phyloP scores from a whole-genome alignment of 768 basidiomycete species.

The Chalciporus sphaerocephalus region DNA sequence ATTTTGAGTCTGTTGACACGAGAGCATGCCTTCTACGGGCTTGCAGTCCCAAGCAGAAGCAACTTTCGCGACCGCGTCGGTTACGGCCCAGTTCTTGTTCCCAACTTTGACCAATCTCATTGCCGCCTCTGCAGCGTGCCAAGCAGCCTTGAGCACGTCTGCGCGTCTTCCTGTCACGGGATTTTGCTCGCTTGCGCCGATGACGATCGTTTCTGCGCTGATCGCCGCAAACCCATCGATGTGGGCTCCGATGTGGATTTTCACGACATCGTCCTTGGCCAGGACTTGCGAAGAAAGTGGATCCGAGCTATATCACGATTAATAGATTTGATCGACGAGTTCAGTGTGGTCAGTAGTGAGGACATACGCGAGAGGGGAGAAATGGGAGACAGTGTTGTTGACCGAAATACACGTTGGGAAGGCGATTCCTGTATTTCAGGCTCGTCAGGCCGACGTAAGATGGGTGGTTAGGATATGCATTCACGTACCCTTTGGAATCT shows the following conservation, averaged over 20 bases:
- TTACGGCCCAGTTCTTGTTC: constrained; percentile 93
- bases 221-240: constrained; percentile 96
- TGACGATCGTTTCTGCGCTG: constrained; percentile 88
- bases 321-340: constrained; percentile 26
- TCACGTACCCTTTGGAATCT: constrained; percentile 76
- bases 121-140: constrained; percentile 86
- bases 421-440: constrained; percentile 61
- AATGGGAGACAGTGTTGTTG: constrained; percentile 94
- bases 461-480: not conserved
- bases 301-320: constrained; percentile 55
- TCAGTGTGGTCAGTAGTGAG: not conserved
- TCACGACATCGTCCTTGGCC: constrained; percentile 88
- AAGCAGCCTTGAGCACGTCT: constrained; percentile 92
- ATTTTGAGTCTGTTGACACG: constrained; percentile 91
- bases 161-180: constrained; percentile 85
- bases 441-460: constrained; percentile 5
- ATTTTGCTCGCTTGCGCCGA: constrained; percentile 67
- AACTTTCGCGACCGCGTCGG: constrained; percentile 75
- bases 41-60: constrained; percentile 77
- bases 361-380: constrained; percentile 89
- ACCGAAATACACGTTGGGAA: constrained; percentile 94
- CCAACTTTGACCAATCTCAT: constrained; percentile 89
- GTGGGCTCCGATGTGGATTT: constrained; percentile 93
- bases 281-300: constrained; percentile 62
- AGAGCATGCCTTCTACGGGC: constrained; percentile 96